Evolutionary conservation across 306 rosid species (phyloP).

Genomic region (Phaseolus lunatus): DNA sequence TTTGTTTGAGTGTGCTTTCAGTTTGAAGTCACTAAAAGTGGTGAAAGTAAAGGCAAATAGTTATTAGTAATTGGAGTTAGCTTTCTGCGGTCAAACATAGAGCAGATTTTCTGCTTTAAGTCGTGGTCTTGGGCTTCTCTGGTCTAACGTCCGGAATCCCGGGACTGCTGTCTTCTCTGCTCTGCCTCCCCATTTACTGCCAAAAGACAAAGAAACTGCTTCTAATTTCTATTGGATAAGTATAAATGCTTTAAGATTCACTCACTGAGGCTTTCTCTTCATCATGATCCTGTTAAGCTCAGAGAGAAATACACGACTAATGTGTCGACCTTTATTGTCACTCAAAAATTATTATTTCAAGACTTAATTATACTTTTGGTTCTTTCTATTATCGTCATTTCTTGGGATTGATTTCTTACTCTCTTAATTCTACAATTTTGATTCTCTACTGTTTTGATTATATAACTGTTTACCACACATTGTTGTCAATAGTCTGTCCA

Average conservation of each 20-base stretch:
- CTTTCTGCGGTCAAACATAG: conserved; percentile 55
- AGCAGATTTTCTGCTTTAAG: conserved; percentile 54
- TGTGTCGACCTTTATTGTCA: conserved; percentile 16
- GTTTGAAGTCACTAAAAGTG: conserved; percentile 39
- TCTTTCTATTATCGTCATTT: not conserved
- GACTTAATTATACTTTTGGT: not conserved
- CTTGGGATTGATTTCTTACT: no score
- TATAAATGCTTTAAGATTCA: conserved; percentile 38
- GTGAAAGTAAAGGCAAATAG: conserved; percentile 48
- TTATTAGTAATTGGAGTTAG: conserved; percentile 42
- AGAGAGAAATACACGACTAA: conserved; percentile 5
- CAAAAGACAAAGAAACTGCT: conserved; percentile 49
- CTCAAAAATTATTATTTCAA: not conserved
- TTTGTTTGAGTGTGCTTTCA: conserved; percentile 36
- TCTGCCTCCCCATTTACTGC: conserved; percentile 57
- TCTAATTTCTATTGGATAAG: conserved; percentile 27
- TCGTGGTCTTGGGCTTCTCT: conserved; percentile 50
- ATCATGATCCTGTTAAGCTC: conserved; percentile 28
- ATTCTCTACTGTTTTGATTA: no score
- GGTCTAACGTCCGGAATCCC: conserved; percentile 64
- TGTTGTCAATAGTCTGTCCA: no score
- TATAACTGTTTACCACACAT: no score
- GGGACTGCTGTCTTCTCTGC: conserved; percentile 58
- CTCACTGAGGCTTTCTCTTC: conserved; percentile 30
- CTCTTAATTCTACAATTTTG: no score